Base-by-base conservation (phyloP, 2,329 filamentous ascomycete genomes). In the Stachybotrys echinatus region DNA sequence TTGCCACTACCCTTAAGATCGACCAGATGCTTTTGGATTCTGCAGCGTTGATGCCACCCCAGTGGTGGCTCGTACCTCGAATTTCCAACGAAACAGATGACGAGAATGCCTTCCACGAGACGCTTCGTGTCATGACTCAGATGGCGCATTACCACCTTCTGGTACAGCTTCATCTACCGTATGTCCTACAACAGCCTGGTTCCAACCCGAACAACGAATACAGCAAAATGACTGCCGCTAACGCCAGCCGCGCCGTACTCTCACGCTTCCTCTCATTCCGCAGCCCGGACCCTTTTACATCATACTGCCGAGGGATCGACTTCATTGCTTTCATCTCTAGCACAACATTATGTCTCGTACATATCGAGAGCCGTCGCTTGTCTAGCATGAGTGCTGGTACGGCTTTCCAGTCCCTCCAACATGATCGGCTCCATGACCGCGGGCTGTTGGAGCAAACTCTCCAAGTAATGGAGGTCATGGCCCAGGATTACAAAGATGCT, bases 151-250 rank as follows among this genome's bases (percentile, higher is more conserved):
- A 77, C 48, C 70, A 75, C 44, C 65, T 81, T 2, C 56, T 80
- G 2, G 66, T 77, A n/a, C 69, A 76, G 5, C 65, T 81, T 0
- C 79, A 83, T 51, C 63, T 82, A 4, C 79, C 78, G 0, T 80
- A 76, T 52, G 70, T 82, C 58, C 63, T 81, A 8, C 69, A 65
- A 12, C 56, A 65, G 34, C 58, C 65, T 1, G 55, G 61, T 1
- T 64, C 66, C 4, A 55, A 58, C 4, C 19, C 44, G 12, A 64
- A 65, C 5, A 73, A 71, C 48, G 71, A 75, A 20, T 74, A 75
- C 54, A 77, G 72, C 56, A 75, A 71, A 45, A 65, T 68, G 2
- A 55, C 58, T 0, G 75, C 73, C 42, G 57, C 78, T 4, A 69
- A 67, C 5, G 71, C 77, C 3, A 76, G 74, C 38, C 75, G 80